phyloP scores from a whole-genome alignment of 23 red algal species.

The Gracilaria gracilis region DNA sequence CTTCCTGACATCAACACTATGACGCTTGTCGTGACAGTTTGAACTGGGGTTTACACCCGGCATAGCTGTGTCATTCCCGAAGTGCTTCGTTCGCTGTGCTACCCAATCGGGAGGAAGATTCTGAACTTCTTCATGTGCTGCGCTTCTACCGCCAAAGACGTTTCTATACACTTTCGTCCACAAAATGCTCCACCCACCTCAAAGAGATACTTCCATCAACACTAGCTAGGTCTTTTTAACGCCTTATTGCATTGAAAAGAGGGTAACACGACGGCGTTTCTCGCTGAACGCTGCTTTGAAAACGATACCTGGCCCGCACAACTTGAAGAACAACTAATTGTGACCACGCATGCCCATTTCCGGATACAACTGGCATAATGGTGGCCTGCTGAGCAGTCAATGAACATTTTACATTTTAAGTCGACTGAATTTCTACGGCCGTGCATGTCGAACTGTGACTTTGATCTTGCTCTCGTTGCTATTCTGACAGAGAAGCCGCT shows the following conservation, averaged over 20 bases:
- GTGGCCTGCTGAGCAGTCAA: neutral
- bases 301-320: neutral
- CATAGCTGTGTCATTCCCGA: too few relatives aligned
- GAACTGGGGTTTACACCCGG: too few relatives aligned
- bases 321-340: neutral
- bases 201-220: neutral
- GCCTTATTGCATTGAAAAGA: neutral
- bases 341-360: neutral
- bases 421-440: neutral
- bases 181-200: neutral
- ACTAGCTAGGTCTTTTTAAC: neutral
- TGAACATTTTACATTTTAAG: neutral
- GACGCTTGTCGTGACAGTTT: too few relatives aligned
- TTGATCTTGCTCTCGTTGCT: neutral
- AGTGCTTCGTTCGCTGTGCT: too few relatives aligned
- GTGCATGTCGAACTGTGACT: neutral
- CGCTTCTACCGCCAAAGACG: too few relatives aligned
- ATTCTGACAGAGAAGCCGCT: neutral
- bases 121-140: too few relatives aligned
- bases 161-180: too few relatives aligned
- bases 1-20: too few relatives aligned
- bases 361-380: conserved; percentile 18
- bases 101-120: too few relatives aligned
- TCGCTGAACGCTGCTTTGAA: neutral
- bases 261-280: neutral